These are phyloP conservation scores for Populus hybrid DNA, from an alignment of 441 rosid species.

Conservation along the genomic window DNA sequence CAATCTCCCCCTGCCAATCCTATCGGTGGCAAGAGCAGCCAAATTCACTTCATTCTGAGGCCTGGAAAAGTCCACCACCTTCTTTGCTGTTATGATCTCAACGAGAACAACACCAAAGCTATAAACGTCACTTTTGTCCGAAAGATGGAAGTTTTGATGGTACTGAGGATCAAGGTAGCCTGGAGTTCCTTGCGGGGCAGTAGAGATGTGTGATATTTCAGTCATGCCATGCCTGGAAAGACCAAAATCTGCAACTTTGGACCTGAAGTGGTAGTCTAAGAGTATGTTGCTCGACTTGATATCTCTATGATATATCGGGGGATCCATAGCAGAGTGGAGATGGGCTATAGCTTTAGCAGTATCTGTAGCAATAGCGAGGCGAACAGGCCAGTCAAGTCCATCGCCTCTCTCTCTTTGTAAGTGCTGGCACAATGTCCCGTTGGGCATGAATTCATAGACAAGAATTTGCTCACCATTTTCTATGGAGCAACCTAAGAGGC, in stretches of 20 bases:
- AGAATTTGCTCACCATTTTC: conserved; percentile 84
- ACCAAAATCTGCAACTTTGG: conserved; percentile 94
- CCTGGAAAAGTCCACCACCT: too few relatives aligned
- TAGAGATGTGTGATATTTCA: conserved; percentile 79
- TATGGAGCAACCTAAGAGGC: conserved; percentile 79
- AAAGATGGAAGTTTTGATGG: too few relatives aligned
- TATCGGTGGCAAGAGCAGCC: conserved; percentile 27
- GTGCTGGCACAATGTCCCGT: conserved; percentile 84
- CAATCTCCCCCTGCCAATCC: conserved; percentile 57
- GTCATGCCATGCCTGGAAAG: conserved; percentile 79
- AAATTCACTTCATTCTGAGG: too few relatives aligned
- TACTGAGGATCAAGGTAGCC: too few relatives aligned
- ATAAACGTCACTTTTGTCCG: too few relatives aligned
- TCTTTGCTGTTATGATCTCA: too few relatives aligned
- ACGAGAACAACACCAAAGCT: too few relatives aligned
- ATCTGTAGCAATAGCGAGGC: conserved; percentile 65
- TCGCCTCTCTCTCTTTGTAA: conserved; percentile 63
- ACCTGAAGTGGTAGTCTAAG: conserved; percentile 57
- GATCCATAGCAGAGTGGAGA: conserved; percentile 72
- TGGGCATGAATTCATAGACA: conserved; percentile 89
- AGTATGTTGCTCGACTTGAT: conserved; percentile 90
- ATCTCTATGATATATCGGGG: conserved; percentile 90
- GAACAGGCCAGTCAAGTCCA: conserved; percentile 73
- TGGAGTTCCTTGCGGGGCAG: conserved; percentile 64
- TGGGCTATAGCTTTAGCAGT: conserved; percentile 84